Evolutionary conservation across 2,329 filamentous ascomycete species (phyloP), one percentile per base, ranked within the genome.

Genomic region (Aphanocladium album): DNA sequence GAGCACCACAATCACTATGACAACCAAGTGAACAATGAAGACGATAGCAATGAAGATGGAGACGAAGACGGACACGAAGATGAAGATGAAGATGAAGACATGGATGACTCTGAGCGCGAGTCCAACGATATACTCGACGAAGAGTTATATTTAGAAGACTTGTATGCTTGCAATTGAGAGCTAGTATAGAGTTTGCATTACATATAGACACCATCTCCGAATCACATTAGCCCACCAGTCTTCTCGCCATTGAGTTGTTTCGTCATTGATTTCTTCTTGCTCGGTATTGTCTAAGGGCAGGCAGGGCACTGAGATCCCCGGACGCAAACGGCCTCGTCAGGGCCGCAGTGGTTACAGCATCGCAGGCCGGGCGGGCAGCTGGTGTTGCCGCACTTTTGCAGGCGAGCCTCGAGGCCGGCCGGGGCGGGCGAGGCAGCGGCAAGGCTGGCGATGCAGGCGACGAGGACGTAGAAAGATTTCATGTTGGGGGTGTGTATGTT

Each of bases 401-500:
- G 14, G 49, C 39, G 49, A 0, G 35, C 21, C 8, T 53, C 27
- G 27, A 53, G 49, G 14, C 27, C 46, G 2, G 27, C 49, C 5
- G 57, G 57, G 11, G 8, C 33, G 49, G 57, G 57, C n/a, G 57
- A 54, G 19, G 57, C 57, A 6, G 49, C 45, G 19, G 49, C 39
- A n/a, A 60, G 17, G 41, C 49, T 21, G 57, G 14, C 17, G 9
- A 60, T 21, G 30, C 39, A 60, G 7, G 57, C 49, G 33, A 54
- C 16, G 27, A 60, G 30, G 39, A 37, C 7, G 50, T 33, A 23
- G 1, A 30, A 1, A 5, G 57, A 25, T 30, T 47, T 60, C 57
- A 60, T 60, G 27, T 17, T 19, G n/a, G n/a, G n/a, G n/a, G n/a
- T n/a, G n/a, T 35, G 17, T 41, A 3, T 47, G 16, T 43, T n/a